Base-by-base conservation (phyloP, 2,329 filamentous ascomycete genomes). In the Pyrenophora seminiperda region DNA sequence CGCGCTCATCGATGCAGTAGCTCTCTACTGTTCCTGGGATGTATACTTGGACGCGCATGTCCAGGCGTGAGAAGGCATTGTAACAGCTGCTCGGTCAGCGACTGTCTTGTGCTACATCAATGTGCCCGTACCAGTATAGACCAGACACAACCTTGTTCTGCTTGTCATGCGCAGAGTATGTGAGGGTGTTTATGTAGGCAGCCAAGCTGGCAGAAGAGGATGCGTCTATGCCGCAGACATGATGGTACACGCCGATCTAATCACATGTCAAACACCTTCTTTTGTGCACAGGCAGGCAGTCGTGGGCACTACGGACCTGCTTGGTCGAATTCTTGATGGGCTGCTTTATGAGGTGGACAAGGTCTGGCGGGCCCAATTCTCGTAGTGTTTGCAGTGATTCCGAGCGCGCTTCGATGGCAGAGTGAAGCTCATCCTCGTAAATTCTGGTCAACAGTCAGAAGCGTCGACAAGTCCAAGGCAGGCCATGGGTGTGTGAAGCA, bases 11-110 rank as follows among this genome's bases (percentile, higher is more conserved):
- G 50, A 99, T 89, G 73, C 93, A 97, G 73, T 97, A 97, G 75
- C 91, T 95, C 73, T 99, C 93, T 43, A 99, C 91, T 7, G 90
- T 94, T 53, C 94, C 94, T 14, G 94, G 94, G 58, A 99, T 97
- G 59, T 92, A 93, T 52, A 99, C 93, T 70, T 97, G 92, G 10
- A 99, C 93, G 54, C 94, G 91, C 94, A 99, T 99, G 70, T 99
- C 94, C 44, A 97, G 82, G 58, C 95, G 85, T 4, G 94, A 97
- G 75, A 99, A 97, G 59, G 94, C 94, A 90, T 99, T 99, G 82
- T 99, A 99, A 76, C 94, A 99, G 77, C 81, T 84, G 67, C 24
- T 65, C 43, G 55, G 73, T 76, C 66, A 71, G 70, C 53, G 31
- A 42, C 44, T 24, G 45, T 31, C 40, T 27, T 37, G 22, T 20